Conservation (phyloP, 768 basidiomycete genomes). For the Serendipita vermifera region DNA sequence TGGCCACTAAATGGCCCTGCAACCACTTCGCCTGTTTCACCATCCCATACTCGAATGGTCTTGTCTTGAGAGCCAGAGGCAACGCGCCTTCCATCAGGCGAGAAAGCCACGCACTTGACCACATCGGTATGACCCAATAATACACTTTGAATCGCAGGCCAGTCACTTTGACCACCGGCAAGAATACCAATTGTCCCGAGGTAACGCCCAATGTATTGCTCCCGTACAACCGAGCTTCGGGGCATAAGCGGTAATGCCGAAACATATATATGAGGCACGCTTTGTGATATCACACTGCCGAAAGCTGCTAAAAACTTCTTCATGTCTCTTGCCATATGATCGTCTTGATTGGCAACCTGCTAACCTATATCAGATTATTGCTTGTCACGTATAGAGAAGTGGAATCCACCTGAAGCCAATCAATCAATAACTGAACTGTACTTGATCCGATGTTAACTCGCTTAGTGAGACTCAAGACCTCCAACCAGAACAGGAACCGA, state of each 20-base stretch:
- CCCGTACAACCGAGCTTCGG: neutral
- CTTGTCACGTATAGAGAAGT: neutral
- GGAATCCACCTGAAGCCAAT: neutral
- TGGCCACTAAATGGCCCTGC: neutral
- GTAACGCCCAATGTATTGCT: neutral
- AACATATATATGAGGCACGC: conserved; percentile 11
- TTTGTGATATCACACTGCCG: neutral
- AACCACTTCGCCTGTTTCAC: neutral
- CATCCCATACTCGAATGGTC: conserved; percentile 10
- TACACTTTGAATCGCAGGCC: neutral
- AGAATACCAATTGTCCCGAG: neutral
- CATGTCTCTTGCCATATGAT: neutral
- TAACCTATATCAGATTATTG: neutral
- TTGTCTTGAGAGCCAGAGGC: conserved; percentile 10
- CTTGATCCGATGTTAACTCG: neutral
- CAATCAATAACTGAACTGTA: neutral
- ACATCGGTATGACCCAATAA: neutral
- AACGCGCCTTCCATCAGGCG: conserved; percentile 8
- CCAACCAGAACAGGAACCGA: neutral
- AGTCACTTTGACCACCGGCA: neutral
- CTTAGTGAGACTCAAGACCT: neutral
- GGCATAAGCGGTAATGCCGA: conserved; percentile 18
- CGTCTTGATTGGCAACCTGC: neutral
- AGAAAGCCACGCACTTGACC: conserved; percentile 10
- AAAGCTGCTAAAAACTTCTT: neutral